Base-by-base conservation (phyloP, 495 filamentous ascomycete species). In the Penicillium paradoxum region DNA sequence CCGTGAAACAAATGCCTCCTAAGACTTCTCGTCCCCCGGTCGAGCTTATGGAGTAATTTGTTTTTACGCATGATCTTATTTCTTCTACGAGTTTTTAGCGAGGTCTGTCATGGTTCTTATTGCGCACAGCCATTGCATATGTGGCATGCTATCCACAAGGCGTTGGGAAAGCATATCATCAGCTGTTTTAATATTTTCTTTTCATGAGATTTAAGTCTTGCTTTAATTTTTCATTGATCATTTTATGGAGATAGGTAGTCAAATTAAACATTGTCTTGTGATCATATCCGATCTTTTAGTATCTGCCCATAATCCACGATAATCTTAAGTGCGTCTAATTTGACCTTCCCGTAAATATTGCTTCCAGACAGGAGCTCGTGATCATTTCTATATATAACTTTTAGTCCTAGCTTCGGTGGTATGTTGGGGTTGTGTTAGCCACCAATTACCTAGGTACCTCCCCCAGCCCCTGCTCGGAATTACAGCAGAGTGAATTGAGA, bases 21-120 rank as follows among this genome's bases (percentile, higher is more conserved):
- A 89, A 95, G 67, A 98, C 93, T 2, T 58, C 84, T 4, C 77
- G 91, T 43, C 93, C 93, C 13, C 93, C 93, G 0, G 83, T 98
- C 2, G 93, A 97, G 72, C 70, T 97, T 69, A 96, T 97, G 89
- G 67, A 80, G 46, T 73, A 52, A 36, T 33, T 47, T 47, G 39
- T 11, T 24, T n/a, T 41, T 17, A n/a, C 38, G 10, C 11, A 38
- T 47, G 32, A 7, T 3, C 1, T 54, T 53, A 24, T 54, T 45
- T 40, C 45, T 39, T 46, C 29, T 57, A 53, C 8, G 32, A n/a
- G n/a, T n/a, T 52, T 59, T 34, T 60, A 57, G 50, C 41, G 33
- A 55, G 45, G 38, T 43, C 56, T 8, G 29, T 58, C 48, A 57
- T 54, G 25, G 27, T 42, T 57, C 15, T 45, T 49, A 45, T 37